Evolutionary conservation across 495 filamentous ascomycete species (phyloP), one percentile per base, ranked within the genome.

Genomic region (Penicillium goetzii): DNA sequence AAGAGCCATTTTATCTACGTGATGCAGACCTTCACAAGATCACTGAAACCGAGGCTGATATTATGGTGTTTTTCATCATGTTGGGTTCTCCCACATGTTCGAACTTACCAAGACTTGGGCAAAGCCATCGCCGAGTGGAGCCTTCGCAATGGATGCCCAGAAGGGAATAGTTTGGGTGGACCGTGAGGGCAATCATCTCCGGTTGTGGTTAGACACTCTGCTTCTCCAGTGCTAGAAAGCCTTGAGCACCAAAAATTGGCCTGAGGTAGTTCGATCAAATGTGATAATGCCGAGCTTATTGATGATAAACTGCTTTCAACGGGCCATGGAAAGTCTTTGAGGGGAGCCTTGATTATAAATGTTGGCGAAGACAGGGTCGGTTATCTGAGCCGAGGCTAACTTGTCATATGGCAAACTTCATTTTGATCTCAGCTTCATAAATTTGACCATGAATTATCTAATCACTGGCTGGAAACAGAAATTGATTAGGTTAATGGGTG

Each of bases 81-180:
- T 54, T 33, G n/a, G 2, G 8, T 36, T 55, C 32, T 21, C 52
- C 52, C 52, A 53, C 30, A 11, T 53, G 32, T 36, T 23, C 30
- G 52, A 10, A 7, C 7, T 36, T 21, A 55, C 32, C 26, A 30
- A 32, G n/a, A 55, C 52, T 53, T 34, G 12, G 52, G 52, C 14
- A 19, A 19, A n/a, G 21, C 8, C 25, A 32, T 36, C 52, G 25
- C 7, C 0, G 25, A 53, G 30, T 36, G 52, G 52, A 21, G 52
- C 19, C 19, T 47, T 55, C 52, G 52, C 52, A 55, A 34, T 55
- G 52, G 52, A 33, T 55, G 15, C 52, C 52, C 10, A 14, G 52
- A 34, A 34, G 10, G 32, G 52, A 55, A 34, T 51, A 55, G 52
- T 30, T 21, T 12, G n/a, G 52, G 32, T 11, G 52, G 30, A 30